phyloP scores from a whole-genome alignment of 2,329 filamentous ascomycete genomes.

The Colletotrichum sp. region DNA sequence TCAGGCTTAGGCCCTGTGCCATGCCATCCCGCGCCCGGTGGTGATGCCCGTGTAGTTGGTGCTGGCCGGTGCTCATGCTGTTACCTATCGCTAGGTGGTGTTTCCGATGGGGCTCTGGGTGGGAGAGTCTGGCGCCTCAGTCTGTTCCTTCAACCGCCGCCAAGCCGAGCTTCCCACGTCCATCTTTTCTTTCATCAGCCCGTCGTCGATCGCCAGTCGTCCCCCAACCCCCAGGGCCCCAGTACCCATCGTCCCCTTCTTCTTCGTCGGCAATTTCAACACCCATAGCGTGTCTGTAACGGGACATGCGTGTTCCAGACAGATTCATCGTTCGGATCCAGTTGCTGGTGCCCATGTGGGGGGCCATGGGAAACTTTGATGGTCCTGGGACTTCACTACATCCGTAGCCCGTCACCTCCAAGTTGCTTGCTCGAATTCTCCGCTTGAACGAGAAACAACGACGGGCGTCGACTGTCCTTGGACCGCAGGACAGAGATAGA shows the following conservation, averaged over 20 bases:
- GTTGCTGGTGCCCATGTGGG: conserved; percentile 3
- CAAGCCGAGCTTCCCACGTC: conserved; percentile 3
- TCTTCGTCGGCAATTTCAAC: not conserved
- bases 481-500: not conserved
- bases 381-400: not conserved
- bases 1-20: conserved; percentile 5
- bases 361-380: not conserved
- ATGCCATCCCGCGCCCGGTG: not conserved
- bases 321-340: conserved; percentile 9
- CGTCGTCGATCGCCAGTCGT: not conserved
- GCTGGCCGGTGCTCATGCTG: not conserved
- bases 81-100: not conserved
- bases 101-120: not conserved
- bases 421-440: not conserved
- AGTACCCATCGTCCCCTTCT: not conserved
- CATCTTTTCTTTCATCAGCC: not conserved
- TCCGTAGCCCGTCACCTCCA: not conserved
- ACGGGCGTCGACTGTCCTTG: not conserved
- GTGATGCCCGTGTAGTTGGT: not conserved
- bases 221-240: not conserved
- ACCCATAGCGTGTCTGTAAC: not conserved
- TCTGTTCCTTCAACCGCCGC: not conserved
- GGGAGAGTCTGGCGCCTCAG: not conserved
- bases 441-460: not conserved
- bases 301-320: conserved; percentile 2